Percentiles rank a stretch among this genome's conserved stretches.
These are phyloP conservation scores for Cicer pinnatifidum DNA, from an alignment of 306 rosid species.

Conservation along the genomic window DNA sequence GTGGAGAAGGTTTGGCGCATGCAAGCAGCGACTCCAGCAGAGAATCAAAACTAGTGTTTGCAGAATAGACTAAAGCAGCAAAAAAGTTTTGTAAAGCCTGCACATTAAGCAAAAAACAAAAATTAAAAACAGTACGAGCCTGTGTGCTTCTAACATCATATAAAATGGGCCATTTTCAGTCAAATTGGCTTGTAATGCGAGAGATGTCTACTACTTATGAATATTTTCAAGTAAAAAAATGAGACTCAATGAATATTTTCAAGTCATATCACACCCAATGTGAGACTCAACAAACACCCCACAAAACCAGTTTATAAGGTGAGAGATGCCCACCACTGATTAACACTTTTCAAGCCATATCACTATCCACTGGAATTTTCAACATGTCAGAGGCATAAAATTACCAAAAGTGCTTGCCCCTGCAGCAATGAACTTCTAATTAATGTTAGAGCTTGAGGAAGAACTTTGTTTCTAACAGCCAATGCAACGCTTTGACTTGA, in stretches of 20 bases:
- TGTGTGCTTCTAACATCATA: constrained; percentile 34
- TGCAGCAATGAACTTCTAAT: constrained; percentile 95
- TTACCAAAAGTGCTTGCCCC: constrained; percentile 95
- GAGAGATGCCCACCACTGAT: neutral
- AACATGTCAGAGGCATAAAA: constrained; percentile 33
- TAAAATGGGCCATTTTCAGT: constrained; percentile 26
- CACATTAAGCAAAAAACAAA: constrained; percentile 20
- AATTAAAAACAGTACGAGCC: constrained; percentile 41
- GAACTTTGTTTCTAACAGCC: constrained; percentile 96
- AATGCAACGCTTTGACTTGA: constrained; percentile 85
- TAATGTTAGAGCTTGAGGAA: constrained; percentile 89
- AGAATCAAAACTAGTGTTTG: constrained; percentile 92
- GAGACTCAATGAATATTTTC: neutral
- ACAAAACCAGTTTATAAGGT: neutral
- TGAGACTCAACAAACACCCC: neutral
- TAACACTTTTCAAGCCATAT: neutral
- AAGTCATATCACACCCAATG: neutral
- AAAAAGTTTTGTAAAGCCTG: constrained; percentile 95
- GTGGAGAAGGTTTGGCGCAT: constrained; percentile 94
- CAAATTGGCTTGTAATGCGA: neutral
- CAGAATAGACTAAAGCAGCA: constrained; percentile 88
- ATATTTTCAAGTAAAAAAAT: neutral
- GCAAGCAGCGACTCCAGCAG: constrained; percentile 88
- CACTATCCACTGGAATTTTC: neutral
- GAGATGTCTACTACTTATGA: neutral